Evolutionary conservation across 2,329 filamentous ascomycete genomes (phyloP).

Genomic region (Scedosporium boydii): DNA sequence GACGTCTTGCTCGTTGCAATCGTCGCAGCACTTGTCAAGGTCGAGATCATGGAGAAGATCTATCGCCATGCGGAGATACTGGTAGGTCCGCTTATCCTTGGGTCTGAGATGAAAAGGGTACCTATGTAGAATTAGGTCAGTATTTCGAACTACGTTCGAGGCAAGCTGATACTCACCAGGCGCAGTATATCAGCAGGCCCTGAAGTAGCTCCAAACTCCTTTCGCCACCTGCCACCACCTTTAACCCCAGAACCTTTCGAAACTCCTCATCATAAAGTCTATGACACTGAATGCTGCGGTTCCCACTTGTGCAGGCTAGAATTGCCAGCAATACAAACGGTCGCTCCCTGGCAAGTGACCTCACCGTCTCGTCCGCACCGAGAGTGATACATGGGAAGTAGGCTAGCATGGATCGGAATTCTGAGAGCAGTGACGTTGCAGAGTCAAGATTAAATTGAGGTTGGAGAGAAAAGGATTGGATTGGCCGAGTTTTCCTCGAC

Average conservation of each 20-base stretch:
- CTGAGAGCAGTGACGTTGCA: constrained; percentile 33
- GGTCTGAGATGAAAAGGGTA: constrained; percentile 46
- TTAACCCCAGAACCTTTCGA: constrained; percentile 44
- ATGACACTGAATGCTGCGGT: constrained; percentile 39
- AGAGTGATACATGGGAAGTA: constrained; percentile 36
- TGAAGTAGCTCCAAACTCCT: constrained; percentile 46
- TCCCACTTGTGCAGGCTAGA: constrained; percentile 31
- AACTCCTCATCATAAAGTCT: constrained; percentile 48
- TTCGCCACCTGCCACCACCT: constrained; percentile 47
- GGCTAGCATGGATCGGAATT: constrained; percentile 32
- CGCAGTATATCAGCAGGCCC: constrained; percentile 46
- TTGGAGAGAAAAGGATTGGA: constrained; percentile 32
- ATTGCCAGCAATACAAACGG: constrained; percentile 48
- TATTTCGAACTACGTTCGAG: not conserved
- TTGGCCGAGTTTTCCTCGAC: constrained; percentile 19
- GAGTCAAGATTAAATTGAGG: constrained; percentile 47
- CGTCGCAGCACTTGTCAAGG: constrained; percentile 28
- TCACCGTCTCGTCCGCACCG: constrained; percentile 29
- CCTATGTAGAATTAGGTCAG: constrained; percentile 21
- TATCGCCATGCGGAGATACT: constrained; percentile 42
- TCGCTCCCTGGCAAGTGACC: constrained; percentile 30
- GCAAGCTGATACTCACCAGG: constrained; percentile 33
- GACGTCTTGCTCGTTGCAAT: not conserved
- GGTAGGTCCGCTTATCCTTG: constrained; percentile 36
- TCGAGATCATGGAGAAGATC: constrained; percentile 42